Base-by-base conservation (phyloP, 164 flowering plant genomes). In the Aristolochia californica region DNA sequence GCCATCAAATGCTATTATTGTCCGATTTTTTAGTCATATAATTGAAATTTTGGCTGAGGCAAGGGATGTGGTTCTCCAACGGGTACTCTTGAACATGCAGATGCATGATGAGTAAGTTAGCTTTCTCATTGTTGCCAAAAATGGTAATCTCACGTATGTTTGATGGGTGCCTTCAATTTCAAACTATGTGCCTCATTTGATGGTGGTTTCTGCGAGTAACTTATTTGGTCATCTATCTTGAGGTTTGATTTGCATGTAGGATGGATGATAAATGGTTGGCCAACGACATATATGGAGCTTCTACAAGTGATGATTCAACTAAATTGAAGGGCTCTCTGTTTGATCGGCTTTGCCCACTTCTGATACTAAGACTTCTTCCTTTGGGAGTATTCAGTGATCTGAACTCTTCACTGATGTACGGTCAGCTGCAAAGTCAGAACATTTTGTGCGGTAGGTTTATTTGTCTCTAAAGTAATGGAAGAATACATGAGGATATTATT, bases 311-410 rank as follows among this genome's bases (percentile, higher is more conserved):
- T 24, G 79, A 68, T 28, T 56, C 68, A 40, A 18, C n/a, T 60
- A 53, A 60, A 28, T 45, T 73, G 70, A 77, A 73, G 62, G 71
- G 71, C 48, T 57, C 62, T 52, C 60, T 89, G 28, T 89, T 89
- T 72, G 74, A 74, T 65, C 86, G 72, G 25, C 88, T 89, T 67
- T 81, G 87, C 68, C 94, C 97, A 30, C 65, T 89, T 55, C 89
- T 89, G 43, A 55, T 89, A 15, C 67, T 87, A 68, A 78, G 82
- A 75, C 57, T 89, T 70, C 91, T 87, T 66, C 97, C 97, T 4
- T 45, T 83, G 64, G 69, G 72, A 71, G 74, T 83, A 56, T 89
- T 86, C 58, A 60, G 76, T 72, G 77, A 87, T 69, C 70, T 81
- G 43, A 75, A 60, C 45, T 81, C 77, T 30, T 72, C 78, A 59